Evolutionary conservation across 495 filamentous ascomycete genomes (phyloP).

Genomic region (Talaromyces nanjingensis): DNA sequence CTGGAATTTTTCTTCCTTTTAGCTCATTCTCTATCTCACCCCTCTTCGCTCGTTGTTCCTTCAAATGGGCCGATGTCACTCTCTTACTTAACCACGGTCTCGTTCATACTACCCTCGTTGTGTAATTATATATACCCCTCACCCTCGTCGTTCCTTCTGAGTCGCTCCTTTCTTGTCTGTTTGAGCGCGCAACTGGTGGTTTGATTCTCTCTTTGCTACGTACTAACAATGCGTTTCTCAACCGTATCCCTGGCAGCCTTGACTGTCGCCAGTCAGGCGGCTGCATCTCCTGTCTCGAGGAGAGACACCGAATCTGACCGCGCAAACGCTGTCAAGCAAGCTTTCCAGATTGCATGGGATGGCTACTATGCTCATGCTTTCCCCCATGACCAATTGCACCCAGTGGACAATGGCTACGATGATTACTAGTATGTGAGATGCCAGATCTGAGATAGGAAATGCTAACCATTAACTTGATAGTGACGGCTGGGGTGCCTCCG

Average conservation of each 20-base stretch:
- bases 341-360: constrained; percentile 72
- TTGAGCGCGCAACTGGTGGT: not conserved
- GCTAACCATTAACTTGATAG: constrained; percentile 26
- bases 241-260: constrained; percentile 21
- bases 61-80: constrained; percentile 2
- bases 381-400: constrained; percentile 69
- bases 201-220: not conserved
- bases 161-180: constrained; percentile 3
- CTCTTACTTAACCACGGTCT: not conserved
- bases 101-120: not conserved
- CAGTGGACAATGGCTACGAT: constrained; percentile 54
- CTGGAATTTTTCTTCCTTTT: not conserved
- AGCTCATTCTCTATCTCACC: not conserved
- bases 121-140: constrained; percentile 1
- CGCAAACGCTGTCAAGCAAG: constrained; percentile 62
- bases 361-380: constrained; percentile 78
- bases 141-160: not conserved
- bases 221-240: constrained; percentile 23
- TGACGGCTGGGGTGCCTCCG: constrained; percentile 82
- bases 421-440: constrained; percentile 57
- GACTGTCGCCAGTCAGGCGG: constrained; percentile 20
- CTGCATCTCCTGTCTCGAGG: constrained; percentile 10
- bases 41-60: not conserved
- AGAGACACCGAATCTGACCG: constrained; percentile 22
- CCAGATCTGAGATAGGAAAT: too few relatives aligned